These are phyloP conservation scores for Naegleria lovaniensis DNA, from an alignment of 208 protist genomes.

Conservation along the genomic window DNA sequence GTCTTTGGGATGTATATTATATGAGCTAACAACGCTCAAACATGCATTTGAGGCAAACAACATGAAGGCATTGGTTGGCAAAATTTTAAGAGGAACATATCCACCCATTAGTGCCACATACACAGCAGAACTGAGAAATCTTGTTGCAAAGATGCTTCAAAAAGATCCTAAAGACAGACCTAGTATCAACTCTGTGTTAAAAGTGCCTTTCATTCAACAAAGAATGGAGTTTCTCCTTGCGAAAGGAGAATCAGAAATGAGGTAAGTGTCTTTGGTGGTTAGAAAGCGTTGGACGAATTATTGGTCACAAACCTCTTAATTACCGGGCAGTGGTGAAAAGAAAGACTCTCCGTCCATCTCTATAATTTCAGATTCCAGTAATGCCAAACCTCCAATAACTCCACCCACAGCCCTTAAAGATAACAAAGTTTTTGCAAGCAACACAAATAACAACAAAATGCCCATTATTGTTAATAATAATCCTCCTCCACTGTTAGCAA, in stretches of 20 bases:
- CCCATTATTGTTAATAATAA: too few species aligned
- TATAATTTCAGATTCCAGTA: background rate
- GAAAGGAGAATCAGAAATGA: background rate
- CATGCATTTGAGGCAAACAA: slow-evolving; percentile 58
- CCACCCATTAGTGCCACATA: slow-evolving; percentile 55
- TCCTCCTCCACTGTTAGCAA: too few species aligned
- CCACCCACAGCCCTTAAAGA: background rate
- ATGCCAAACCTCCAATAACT: background rate
- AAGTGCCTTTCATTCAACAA: background rate
- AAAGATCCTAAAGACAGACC: slow-evolving; percentile 20
- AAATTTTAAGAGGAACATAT: slow-evolving; percentile 60
- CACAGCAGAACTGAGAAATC: slow-evolving; percentile 34
- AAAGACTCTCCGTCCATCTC: too few species aligned
- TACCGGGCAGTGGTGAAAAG: too few species aligned
- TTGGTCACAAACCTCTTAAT: too few species aligned
- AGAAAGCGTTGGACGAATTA: too few species aligned
- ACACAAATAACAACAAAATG: too few species aligned
- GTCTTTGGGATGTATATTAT: slow-evolving; percentile 57
- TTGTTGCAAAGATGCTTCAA: slow-evolving; percentile 19
- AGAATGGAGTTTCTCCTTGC: background rate
- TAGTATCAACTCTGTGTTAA: background rate
- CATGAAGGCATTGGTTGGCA: slow-evolving; percentile 57
- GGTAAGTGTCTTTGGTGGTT: background rate
- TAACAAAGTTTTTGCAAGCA: background rate
- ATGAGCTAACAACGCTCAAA: slow-evolving; percentile 55